Base-by-base conservation (phyloP, 1,139 yeast genomes). In the Citeromyces hawaiiensis region DNA sequence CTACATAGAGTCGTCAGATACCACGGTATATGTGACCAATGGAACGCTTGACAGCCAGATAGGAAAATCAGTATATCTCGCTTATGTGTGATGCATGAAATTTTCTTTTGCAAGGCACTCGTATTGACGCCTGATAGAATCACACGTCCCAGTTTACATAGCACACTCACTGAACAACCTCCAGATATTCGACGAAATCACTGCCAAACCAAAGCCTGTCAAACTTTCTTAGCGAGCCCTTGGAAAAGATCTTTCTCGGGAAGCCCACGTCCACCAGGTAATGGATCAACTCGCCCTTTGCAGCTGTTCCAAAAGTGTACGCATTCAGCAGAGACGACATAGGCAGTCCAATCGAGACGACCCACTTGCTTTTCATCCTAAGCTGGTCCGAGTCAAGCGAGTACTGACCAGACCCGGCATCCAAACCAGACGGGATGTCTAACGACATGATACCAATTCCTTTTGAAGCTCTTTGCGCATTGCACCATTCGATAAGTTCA, bases 341-440 rank as follows among this genome's bases (percentile, higher is more conserved):
- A 2, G 94, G 94, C 48, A 86, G 61, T 2, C 93, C 94, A 55
- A 81, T 63, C 31, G 88, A 79, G 9, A 81, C 69, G 40, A 85
- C 69, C 67, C 76, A 73, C 42, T 61, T 63, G 48, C 76, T 60
- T 18, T 65, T 49, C 6, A 57, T 45, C 33, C 39, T 43, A 47
- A 17, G 39, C 38, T 13, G 36, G 9, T 54, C 51, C 23, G 38
- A 29, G 30, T 52, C 52, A 38, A 66, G 47, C 17, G 34, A 13
- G 17, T 14, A 30, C 4, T 77, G 68, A 7, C 95, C 96, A 0
- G 93, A 77, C 4, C 94, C 85, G 7, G 93, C 81, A 52, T 86
- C 95, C 35, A 83, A 65, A 6, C 96, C 96, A 0, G 88, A 72
- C 2, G 95, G 93, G 29, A 83, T 72, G 51, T 86, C 95, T 21